Percentiles rank a stretch among this genome's conserved stretches.
These are phyloP conservation scores for Protomyces macrosporus DNA, from an alignment of 1,139 yeast species.

Conservation along the genomic window DNA sequence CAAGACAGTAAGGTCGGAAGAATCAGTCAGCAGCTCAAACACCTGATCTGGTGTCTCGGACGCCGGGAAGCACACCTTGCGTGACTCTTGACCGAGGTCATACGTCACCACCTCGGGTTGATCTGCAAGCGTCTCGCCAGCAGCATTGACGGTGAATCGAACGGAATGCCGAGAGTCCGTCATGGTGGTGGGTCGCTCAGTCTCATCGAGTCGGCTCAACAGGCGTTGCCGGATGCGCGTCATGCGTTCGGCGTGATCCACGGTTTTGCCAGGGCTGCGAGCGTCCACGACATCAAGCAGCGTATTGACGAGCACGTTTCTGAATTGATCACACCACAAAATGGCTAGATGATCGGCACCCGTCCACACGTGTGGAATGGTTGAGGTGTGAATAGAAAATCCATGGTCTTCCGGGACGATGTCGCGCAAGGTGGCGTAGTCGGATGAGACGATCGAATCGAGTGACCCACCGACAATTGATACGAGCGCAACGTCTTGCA, in stretches of 20 bases:
- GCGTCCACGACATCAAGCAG: slow-evolving; percentile 51
- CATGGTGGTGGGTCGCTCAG: not conserved
- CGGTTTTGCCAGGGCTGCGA: slow-evolving; percentile 39
- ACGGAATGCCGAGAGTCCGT: not conserved
- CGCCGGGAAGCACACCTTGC: slow-evolving; percentile 41
- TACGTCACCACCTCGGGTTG: not conserved
- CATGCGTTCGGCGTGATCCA: slow-evolving; percentile 54
- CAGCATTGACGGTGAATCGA: not conserved
- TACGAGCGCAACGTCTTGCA: slow-evolving; percentile 39
- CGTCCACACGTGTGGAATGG: slow-evolving; percentile 90
- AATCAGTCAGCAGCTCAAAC: slow-evolving; percentile 46
- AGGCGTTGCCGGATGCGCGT: slow-evolving; percentile 48
- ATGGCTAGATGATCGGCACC: slow-evolving; percentile 93
- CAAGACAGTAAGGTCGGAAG: slow-evolving; percentile 46
- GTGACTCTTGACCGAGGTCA: slow-evolving; percentile 34
- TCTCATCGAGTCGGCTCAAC: slow-evolving; percentile 40
- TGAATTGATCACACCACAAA: slow-evolving; percentile 91
- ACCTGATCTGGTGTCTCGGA: slow-evolving; percentile 39
- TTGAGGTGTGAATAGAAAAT: slow-evolving; percentile 74
- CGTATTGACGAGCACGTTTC: slow-evolving; percentile 57
- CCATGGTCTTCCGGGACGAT: slow-evolving; percentile 71
- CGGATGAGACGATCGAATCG: slow-evolving; percentile 86
- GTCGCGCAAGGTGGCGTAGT: slow-evolving; percentile 72
- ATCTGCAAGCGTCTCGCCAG: not conserved
- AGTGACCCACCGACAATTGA: slow-evolving; percentile 90